These are phyloP conservation scores for Tephrocybe sp. DNA, from an alignment of 768 basidiomycete species.

Conservation along the genomic window DNA sequence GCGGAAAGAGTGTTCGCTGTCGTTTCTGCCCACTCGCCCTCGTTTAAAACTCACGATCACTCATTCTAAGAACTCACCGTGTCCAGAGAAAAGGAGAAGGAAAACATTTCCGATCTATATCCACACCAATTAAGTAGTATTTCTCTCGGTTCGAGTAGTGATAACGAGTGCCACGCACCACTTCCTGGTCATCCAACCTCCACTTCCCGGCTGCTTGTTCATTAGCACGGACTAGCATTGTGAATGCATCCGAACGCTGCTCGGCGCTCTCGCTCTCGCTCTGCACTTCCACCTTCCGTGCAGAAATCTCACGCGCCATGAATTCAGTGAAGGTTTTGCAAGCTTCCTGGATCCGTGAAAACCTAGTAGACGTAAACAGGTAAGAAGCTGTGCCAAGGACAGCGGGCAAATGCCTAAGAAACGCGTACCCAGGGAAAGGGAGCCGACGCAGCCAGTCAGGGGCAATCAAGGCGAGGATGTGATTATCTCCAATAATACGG, in stretches of 20 bases:
- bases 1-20: constrained; percentile 42
- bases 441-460: constrained; percentile 7
- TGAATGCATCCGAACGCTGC: constrained; percentile 33
- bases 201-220: constrained; percentile 40
- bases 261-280: constrained; percentile 1
- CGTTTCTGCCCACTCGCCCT: constrained; percentile 29
- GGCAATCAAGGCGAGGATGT: neutral
- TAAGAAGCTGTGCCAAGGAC: neutral
- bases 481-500: constrained; percentile 29
- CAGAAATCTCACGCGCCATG: constrained; percentile 34
- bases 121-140: neutral
- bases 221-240: constrained; percentile 43
- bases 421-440: constrained; percentile 3
- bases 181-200: constrained; percentile 36
- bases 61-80: constrained; percentile 34
- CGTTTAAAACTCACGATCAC: constrained; percentile 1
- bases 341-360: constrained; percentile 26
- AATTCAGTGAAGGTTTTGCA: constrained; percentile 28
- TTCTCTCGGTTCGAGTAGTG: too few relatives aligned
- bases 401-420: neutral
- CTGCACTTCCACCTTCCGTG: constrained; percentile 28
- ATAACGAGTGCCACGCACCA: constrained; percentile 28
- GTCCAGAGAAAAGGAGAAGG: constrained; percentile 55
- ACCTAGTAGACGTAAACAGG: constrained; percentile 19
- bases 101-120: constrained; percentile 52